Base-by-base conservation (phyloP, 2,329 filamentous ascomycete genomes). In the Lecanicillium sp. region DNA sequence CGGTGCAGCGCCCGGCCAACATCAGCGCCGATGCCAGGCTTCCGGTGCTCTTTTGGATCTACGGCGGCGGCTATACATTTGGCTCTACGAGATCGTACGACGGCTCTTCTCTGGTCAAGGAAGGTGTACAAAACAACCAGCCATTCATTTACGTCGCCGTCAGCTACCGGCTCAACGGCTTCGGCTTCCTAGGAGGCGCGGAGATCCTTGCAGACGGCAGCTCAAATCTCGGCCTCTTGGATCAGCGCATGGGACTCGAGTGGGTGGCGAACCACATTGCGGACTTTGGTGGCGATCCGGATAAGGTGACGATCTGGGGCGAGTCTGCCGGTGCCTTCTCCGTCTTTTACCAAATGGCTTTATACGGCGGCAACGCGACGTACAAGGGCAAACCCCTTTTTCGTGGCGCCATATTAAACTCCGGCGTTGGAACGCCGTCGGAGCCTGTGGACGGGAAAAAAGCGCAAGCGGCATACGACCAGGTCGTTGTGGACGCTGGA, bases 211-310 rank as follows among this genome's bases (percentile, higher is more conserved):
- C 66, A 3, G 77, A 80, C 51, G 78, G 78, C 0, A 68, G 73
- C 3, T 60, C 74, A 1, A 86, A 85, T 52, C 58, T 82, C 2
- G 81, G 81, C 2, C 66, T 83, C 2, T 65, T 77, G 0, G 82
- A 86, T 54, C 80, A 84, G 57, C 66, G 78, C 20, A 63, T 79
- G 8, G 80, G 73, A 0, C 62, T 86, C 15, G 56, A 83, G 51
- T 86, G 82, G 82, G 71, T 82, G 0, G 73, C 77, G 4, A 78
- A 83, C 52, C 82, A 85, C 55, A 83, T 86, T 49, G 74, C 68
- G 0, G 67, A 73, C 1, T 87, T 86, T 59, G 83, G 83, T 2
- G 83, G 83, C 2, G 81, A 86, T 55, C 78, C 81, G 0, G 64
- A 67, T 4, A 79, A 78, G 53, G 80, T 85, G 5, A 84, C 81